phyloP scores from a whole-genome alignment of 164 flowering plant species.

The Annona cherimola region DNA sequence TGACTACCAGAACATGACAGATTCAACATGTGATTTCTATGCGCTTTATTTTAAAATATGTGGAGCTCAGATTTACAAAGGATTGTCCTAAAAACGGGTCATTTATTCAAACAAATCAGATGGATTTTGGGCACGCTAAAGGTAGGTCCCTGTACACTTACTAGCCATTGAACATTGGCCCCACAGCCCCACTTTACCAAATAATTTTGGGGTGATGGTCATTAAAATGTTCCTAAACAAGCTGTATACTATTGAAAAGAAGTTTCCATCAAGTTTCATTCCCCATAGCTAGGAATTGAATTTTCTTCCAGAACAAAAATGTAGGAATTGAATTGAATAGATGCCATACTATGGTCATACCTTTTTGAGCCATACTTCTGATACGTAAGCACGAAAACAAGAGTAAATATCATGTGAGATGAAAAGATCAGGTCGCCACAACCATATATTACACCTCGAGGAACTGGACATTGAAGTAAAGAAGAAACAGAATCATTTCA shows the following conservation, averaged over 20 bases:
- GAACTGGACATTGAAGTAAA: conserved; percentile 55
- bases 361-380: conserved; percentile 86
- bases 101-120: neutral
- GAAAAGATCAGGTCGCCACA: conserved; percentile 99
- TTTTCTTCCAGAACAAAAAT: too few species aligned
- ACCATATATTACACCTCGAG: conserved; percentile 79
- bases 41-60: too few species aligned
- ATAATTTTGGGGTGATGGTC: neutral
- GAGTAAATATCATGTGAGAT: conserved; percentile 97
- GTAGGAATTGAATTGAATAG: neutral
- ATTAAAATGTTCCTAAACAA: neutral
- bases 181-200: neutral
- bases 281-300: neutral
- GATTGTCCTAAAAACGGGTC: neutral
- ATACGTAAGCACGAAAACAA: conserved; percentile 84
- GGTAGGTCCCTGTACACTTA: neutral
- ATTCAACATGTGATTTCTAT: neutral
- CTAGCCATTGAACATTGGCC: neutral
- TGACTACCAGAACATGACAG: neutral
- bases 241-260: neutral
- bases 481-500: neutral
- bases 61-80: neutral
- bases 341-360: conserved; percentile 23
- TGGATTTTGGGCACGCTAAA: neutral
- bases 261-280: neutral